Evolutionary conservation across 768 basidiomycete genomes (phyloP).

Genomic region (Russula foetens): DNA sequence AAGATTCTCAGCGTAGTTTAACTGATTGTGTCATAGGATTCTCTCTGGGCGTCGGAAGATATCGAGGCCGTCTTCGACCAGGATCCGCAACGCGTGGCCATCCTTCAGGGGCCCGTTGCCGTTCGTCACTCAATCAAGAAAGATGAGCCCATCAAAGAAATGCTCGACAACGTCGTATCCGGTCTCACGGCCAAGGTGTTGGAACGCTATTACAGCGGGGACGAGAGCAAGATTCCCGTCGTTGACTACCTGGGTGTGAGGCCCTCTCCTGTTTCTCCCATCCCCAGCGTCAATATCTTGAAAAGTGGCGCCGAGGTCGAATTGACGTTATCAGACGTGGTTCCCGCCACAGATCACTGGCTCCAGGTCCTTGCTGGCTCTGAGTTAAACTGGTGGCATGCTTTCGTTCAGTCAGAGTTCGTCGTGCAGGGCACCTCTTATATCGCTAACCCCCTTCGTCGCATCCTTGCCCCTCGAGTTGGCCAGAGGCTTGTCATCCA

Average conservation of each 20-base stretch:
- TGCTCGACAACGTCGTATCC: slow-evolving; percentile 82
- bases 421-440: slow-evolving; percentile 84
- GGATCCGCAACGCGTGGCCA: slow-evolving; percentile 96
- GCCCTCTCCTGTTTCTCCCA: slow-evolving; percentile 31
- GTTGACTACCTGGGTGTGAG: slow-evolving; percentile 76
- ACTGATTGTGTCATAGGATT: slow-evolving; percentile 52
- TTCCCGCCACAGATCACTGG: slow-evolving; percentile 68
- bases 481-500: slow-evolving; percentile 71
- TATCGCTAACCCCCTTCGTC: slow-evolving; percentile 82
- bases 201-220: slow-evolving; percentile 67
- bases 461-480: slow-evolving; percentile 74
- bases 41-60: slow-evolving; percentile 96
- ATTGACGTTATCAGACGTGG: slow-evolving; percentile 39
- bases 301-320: slow-evolving; percentile 38
- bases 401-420: slow-evolving; percentile 70
- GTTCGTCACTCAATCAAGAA: slow-evolving; percentile 80
- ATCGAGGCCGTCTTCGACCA: slow-evolving; percentile 99
- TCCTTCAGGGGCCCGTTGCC: slow-evolving; percentile 94
- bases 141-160: slow-evolving; percentile 89
- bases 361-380: slow-evolving; percentile 76
- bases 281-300: slow-evolving; percentile 37
- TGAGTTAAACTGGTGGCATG: slow-evolving; percentile 79
- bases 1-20: neutral
- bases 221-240: slow-evolving; percentile 64
- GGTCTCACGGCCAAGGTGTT: slow-evolving; percentile 73